Evolutionary conservation across 176 grass and related monocot genomes (phyloP), one percentile per base, ranked within the genome.

Genomic region (Zizania latifolia): DNA sequence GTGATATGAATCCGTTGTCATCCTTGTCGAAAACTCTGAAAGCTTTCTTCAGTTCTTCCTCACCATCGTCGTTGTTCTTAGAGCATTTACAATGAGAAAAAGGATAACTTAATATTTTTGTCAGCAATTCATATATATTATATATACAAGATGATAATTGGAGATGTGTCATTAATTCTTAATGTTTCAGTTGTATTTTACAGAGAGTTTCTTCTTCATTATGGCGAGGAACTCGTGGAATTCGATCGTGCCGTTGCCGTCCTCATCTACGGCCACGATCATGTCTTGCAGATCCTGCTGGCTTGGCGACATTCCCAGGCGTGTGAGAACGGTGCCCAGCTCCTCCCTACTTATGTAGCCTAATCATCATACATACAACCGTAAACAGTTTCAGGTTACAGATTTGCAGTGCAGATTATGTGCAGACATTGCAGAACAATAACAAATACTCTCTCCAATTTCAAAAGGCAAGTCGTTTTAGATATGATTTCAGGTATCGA

Each of bases 311-410:
- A 82, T 73, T 2, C 87, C n/a, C n/a, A n/a, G n/a, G n/a, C n/a
- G n/a, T n/a, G n/a, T n/a, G n/a, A n/a, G n/a, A n/a, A n/a, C n/a
- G n/a, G n/a, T n/a, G n/a, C n/a, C n/a, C 10, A 90, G 34, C 36
- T 90, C 88, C 12, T 90, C 72, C 39, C 32, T n/a, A 14, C 78
- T 86, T 78, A 86, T 85, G 73, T 59, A 69, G 16, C 83, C 78
- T 86, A 58, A 24, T 4, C 50, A 45, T 8, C 31, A 62, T 1
- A 30, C 10, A 15, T 10, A 31, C 59, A 62, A 31, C n/a, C n/a
- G n/a, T n/a, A n/a, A n/a, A n/a, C 59, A 9, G 30, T 62, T 62
- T 32, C 59, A 53, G 48, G 0, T 53, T 53, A 53, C 19, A 53
- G 8, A 53, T 53, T 53, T 22, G 0, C 48, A 8, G n/a, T 53